A percentile compares a stretch with the other conserved stretches of the same genome.
Evolutionary conservation across 208 protist species (phyloP).

Genomic region (Porcisia hertigi): DNA sequence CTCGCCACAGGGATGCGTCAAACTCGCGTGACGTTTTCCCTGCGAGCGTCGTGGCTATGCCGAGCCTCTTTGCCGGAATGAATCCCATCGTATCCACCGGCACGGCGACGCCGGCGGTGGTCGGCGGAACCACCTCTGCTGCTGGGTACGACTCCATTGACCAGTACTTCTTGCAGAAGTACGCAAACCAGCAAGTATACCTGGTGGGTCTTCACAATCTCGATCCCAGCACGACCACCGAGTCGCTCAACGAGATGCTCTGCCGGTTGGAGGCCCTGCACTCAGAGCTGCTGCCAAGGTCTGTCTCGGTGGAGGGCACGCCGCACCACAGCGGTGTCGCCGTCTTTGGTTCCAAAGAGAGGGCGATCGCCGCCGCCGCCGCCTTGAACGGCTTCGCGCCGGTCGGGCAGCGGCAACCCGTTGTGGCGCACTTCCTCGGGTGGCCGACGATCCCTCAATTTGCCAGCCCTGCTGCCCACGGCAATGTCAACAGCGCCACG

Average conservation of each 20-base stretch:
- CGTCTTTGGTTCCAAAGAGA: constrained; percentile 54
- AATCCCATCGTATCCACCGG: constrained; percentile 14
- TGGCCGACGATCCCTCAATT: constrained; percentile 3
- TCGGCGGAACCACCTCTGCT: neutral
- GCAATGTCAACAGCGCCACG: neutral
- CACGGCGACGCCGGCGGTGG: neutral
- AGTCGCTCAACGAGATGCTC: constrained; percentile 63
- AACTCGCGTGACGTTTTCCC: constrained; percentile 1
- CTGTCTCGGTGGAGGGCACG: constrained; percentile 49
- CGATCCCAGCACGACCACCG: constrained; percentile 40
- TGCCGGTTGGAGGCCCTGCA: constrained; percentile 68
- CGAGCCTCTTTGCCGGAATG: constrained; percentile 24
- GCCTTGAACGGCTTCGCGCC: constrained; percentile 70
- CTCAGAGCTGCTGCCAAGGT: constrained; percentile 48
- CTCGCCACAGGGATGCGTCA: constrained; percentile 41
- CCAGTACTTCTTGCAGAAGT: constrained; percentile 50
- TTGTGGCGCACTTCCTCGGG: constrained; percentile 54
- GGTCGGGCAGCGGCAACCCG: constrained; percentile 49
- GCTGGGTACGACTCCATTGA: constrained; percentile 48
- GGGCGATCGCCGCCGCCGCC: constrained; percentile 65
- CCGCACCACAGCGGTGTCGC: constrained; percentile 61
- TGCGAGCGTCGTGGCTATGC: constrained; percentile 25
- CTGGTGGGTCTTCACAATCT: constrained; percentile 80
- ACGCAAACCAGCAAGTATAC: constrained; percentile 35
- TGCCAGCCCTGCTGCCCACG: neutral